Percentiles rank a stretch among this genome's conserved stretches.
Evolutionary conservation across 371 early-diverging fungal genomes (phyloP).

Genomic region (Choanephora cucurbitarum): DNA sequence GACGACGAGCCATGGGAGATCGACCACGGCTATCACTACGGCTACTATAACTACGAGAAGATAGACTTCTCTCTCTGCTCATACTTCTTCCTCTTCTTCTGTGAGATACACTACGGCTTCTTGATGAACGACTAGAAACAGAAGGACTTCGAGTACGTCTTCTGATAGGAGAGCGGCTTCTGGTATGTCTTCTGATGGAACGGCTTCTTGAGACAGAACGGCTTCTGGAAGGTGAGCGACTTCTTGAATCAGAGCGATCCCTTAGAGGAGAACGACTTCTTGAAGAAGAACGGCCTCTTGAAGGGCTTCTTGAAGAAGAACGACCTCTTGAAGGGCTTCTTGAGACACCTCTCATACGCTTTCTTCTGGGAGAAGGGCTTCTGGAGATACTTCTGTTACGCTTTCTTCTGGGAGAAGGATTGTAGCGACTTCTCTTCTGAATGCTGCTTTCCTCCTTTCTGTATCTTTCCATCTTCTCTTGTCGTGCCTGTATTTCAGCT

Average conservation of each 20-base stretch:
- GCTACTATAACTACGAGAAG: constrained; percentile 20
- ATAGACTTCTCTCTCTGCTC: no score
- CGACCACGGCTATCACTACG: constrained; percentile 15
- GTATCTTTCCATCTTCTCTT: constrained; percentile 35
- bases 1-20: constrained; percentile 11
- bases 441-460: constrained; percentile 9
- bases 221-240: constrained; percentile 15
- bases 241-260: neutral
- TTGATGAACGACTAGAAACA: constrained; percentile 8
- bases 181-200: constrained; percentile 19
- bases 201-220: constrained; percentile 15
- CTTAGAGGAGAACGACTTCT: constrained; percentile 11
- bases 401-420: neutral
- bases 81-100: constrained; percentile 1
- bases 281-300: constrained; percentile 10
- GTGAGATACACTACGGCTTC: constrained; percentile 13
- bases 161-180: no score
- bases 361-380: neutral
- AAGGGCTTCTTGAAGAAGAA: constrained; percentile 2
- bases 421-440: constrained; percentile 3
- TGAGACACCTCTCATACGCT: no score
- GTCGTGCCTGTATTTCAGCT: constrained; percentile 26
- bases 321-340: neutral
- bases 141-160: constrained; percentile 7
- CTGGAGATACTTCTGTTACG: neutral